Conservation (phyloP, 495 filamentous ascomycete genomes). For the Aspergillus baeticus region DNA sequence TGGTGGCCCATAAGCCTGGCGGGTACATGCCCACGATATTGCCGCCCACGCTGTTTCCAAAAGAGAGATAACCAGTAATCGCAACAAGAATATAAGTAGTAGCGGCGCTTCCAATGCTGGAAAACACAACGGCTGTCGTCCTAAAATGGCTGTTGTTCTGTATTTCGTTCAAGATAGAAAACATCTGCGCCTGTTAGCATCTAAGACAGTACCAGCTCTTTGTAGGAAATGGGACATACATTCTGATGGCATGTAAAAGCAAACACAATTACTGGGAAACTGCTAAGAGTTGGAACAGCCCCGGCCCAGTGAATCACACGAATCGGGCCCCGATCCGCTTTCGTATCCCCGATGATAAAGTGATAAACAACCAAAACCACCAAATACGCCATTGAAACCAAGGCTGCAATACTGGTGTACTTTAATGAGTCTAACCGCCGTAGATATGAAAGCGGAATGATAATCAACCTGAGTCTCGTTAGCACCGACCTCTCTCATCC, state of each 20-base stretch:
- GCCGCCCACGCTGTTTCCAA: slow-evolving; percentile 78
- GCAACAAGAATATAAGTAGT: slow-evolving; percentile 86
- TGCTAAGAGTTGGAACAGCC: slow-evolving; percentile 72
- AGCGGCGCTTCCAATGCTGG: slow-evolving; percentile 79
- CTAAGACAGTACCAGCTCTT: neutral
- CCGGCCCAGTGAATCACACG: slow-evolving; percentile 76
- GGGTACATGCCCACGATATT: slow-evolving; percentile 95
- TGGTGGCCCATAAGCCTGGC: slow-evolving; percentile 78
- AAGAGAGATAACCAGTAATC: slow-evolving; percentile 93
- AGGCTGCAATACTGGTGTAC: slow-evolving; percentile 90
- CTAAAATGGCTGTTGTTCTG: slow-evolving; percentile 77
- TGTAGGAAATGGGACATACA: slow-evolving; percentile 40
- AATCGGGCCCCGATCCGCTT: slow-evolving; percentile 67
- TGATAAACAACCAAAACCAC: slow-evolving; percentile 90
- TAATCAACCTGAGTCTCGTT: slow-evolving; percentile 63
- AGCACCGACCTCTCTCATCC: slow-evolving; percentile 15
- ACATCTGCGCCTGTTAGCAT: slow-evolving; percentile 66
- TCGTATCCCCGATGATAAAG: slow-evolving; percentile 76
- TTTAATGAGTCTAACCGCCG: slow-evolving; percentile 91
- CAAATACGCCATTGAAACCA: slow-evolving; percentile 91
- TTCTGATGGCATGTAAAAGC: slow-evolving; percentile 99
- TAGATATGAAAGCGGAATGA: slow-evolving; percentile 91
- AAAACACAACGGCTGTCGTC: slow-evolving; percentile 74
- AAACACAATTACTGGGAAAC: slow-evolving; percentile 93
- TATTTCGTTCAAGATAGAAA: slow-evolving; percentile 96